Percentiles rank a stretch among this genome's conserved stretches.
These are phyloP conservation scores for Adansonia rubrostipa DNA, from an alignment of 441 rosid genomes.

Conservation along the genomic window DNA sequence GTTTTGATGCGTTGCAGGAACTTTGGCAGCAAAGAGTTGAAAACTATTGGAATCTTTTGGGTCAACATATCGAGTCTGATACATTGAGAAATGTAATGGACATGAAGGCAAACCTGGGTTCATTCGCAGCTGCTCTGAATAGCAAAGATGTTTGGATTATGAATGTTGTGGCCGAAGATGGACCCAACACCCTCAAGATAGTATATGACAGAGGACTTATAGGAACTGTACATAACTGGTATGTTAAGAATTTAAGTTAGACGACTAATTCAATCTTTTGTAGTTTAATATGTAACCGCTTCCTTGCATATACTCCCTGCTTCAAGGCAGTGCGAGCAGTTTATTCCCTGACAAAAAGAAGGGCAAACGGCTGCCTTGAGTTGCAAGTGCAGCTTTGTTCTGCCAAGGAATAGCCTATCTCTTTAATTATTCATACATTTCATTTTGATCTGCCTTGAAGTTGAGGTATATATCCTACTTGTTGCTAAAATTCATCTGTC, in stretches of 20 bases:
- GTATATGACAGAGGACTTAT: conserved; percentile 93
- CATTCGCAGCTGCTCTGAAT: conserved; percentile 88
- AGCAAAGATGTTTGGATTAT: conserved; percentile 93
- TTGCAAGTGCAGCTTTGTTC: too few relatives aligned
- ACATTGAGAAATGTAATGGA: conserved; percentile 89
- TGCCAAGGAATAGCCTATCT: too few relatives aligned
- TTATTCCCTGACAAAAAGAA: background rate
- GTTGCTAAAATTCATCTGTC: background rate
- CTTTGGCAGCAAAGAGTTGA: conserved; percentile 81
- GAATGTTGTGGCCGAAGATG: conserved; percentile 90
- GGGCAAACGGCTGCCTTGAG: too few relatives aligned
- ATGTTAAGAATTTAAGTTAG: conserved; percentile 16
- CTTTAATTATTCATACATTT: too few relatives aligned
- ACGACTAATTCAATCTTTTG: background rate
- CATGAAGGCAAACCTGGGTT: conserved; percentile 94
- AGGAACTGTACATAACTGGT: conserved; percentile 90
- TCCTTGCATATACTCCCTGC: background rate
- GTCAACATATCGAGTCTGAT: conserved; percentile 64
- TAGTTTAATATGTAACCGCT: background rate
- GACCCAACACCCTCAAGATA: conserved; percentile 89
- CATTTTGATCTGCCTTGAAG: background rate
- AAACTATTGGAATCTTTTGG: conserved; percentile 76
- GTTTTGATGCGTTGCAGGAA: conserved; percentile 56
- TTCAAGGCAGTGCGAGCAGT: background rate
- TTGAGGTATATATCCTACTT: background rate